Evolutionary conservation across 176 grass and related monocot genomes (phyloP).

Genomic region (Otatea glauca): DNA sequence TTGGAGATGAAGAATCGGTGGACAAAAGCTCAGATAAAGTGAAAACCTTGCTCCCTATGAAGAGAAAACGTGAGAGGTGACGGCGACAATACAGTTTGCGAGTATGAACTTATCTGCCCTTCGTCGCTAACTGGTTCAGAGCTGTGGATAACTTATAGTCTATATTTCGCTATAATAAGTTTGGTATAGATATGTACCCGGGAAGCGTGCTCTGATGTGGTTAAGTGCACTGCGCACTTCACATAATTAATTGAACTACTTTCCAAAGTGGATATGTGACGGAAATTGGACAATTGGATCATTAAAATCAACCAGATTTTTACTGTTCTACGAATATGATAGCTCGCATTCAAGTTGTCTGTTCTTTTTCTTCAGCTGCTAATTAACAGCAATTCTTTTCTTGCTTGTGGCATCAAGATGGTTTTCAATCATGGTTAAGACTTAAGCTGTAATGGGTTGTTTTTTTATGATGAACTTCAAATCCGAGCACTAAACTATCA

Average conservation of each 20-base stretch:
- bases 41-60: conserved; percentile 57
- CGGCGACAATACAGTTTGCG: background rate
- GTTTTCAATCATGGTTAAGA: too few species aligned
- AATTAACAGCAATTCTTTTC: too few species aligned
- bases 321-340: background rate
- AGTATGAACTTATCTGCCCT: background rate
- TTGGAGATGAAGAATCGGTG: conserved; percentile 45
- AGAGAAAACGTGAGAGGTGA: conserved; percentile 65
- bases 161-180: conserved; percentile 45
- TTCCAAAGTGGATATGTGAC: background rate
- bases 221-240: background rate
- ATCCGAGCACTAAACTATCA: background rate
- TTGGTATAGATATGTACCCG: conserved; percentile 40
- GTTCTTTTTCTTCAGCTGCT: too few species aligned
- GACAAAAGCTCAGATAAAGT: conserved; percentile 19
- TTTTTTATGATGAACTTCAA: background rate
- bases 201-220: conserved; percentile 19
- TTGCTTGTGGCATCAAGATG: too few species aligned
- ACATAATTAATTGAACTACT: too few species aligned
- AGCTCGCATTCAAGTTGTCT: background rate
- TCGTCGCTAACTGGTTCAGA: background rate
- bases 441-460: background rate
- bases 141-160: conserved; percentile 47
- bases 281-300: conserved; percentile 25
- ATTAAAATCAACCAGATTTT: background rate